These are phyloP conservation scores for Colletotrichum spinosum DNA, from an alignment of 2,329 filamentous ascomycete species.

Conservation along the genomic window DNA sequence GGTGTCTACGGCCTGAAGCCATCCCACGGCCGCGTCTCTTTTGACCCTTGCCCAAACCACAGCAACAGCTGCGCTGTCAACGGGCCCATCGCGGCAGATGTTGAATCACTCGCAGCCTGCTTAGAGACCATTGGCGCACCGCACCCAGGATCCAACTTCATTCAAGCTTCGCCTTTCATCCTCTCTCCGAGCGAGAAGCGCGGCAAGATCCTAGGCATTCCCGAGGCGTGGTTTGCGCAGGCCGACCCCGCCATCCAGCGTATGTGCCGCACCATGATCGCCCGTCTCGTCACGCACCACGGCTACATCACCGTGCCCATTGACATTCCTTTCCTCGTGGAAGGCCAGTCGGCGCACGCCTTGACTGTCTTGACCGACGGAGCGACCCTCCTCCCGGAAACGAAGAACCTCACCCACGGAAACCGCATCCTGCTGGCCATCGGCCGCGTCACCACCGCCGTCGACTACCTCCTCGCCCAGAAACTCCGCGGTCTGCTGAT, in stretches of 20 bases:
- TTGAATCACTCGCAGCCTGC: constrained; percentile 73
- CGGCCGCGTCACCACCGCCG: constrained; percentile 70
- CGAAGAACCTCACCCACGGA: constrained; percentile 64
- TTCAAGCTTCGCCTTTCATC: constrained; percentile 46
- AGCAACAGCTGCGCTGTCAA: constrained; percentile 72
- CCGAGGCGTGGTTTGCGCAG: constrained; percentile 70
- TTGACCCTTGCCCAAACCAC: constrained; percentile 67
- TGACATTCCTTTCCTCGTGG: constrained; percentile 66
- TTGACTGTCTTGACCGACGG: constrained; percentile 78
- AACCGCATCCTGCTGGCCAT: constrained; percentile 76
- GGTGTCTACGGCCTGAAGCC: constrained; percentile 81
- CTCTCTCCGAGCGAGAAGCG: constrained; percentile 40
- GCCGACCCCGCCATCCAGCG: constrained; percentile 55
- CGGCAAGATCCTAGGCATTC: constrained; percentile 70
- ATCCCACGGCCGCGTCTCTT: constrained; percentile 74
- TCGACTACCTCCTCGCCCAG: constrained; percentile 77
- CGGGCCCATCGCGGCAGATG: constrained; percentile 75
- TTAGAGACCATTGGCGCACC: constrained; percentile 75
- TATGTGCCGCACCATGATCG: constrained; percentile 57
- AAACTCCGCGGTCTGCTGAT: constrained; percentile 77
- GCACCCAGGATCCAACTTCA: constrained; percentile 69
- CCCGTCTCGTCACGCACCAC: constrained; percentile 62
- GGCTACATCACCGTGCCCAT: constrained; percentile 68
- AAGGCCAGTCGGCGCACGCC: constrained; percentile 79
- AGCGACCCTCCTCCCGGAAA: constrained; percentile 58